A percentile compares a stretch with the other conserved stretches of the same genome.
These are phyloP conservation scores for Grigorovia humatica DNA, from an alignment of 805 yeast genomes.

Conservation along the genomic window DNA sequence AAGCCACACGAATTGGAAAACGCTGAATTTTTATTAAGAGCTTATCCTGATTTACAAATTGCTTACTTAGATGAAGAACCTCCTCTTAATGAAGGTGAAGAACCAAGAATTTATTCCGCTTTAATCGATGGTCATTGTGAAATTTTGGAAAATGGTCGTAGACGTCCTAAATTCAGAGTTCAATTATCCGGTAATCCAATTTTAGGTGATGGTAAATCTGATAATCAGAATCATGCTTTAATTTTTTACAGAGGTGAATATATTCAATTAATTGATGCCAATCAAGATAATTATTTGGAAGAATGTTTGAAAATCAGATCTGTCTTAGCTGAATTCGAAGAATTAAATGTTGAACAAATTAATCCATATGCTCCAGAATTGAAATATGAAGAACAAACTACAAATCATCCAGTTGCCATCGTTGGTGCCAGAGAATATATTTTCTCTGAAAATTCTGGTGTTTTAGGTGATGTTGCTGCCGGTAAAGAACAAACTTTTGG, in stretches of 20 bases:
- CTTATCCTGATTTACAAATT: constrained; percentile 78
- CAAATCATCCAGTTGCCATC: constrained; percentile 64
- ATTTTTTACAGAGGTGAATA: constrained; percentile 80
- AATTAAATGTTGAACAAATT: constrained; percentile 60
- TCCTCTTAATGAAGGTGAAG: constrained; percentile 58
- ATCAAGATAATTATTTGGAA: constrained; percentile 77
- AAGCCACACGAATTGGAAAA: constrained; percentile 66
- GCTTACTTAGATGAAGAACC: constrained; percentile 94
- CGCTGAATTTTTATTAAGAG: constrained; percentile 70
- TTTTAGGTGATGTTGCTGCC: constrained; percentile 82
- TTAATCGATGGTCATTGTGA: constrained; percentile 76
- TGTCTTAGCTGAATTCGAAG: constrained; percentile 75
- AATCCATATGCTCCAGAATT: constrained; percentile 74
- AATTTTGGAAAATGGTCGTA: constrained; percentile 57
- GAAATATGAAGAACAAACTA: constrained; percentile 43
- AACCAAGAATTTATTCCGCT: constrained; percentile 63
- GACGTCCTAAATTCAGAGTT: constrained; percentile 68
- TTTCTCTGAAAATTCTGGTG: constrained; percentile 78
- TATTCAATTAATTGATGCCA: constrained; percentile 75
- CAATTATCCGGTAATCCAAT: constrained; percentile 78
- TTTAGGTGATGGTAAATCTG: constrained; percentile 82
- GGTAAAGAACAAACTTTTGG: constrained; percentile 88
- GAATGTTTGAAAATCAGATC: constrained; percentile 78
- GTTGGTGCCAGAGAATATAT: constrained; percentile 83
- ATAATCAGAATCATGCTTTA: constrained; percentile 73